Evolutionary conservation across 768 basidiomycete genomes (phyloP).

Genomic region (Clitopilus hobsonii): DNA sequence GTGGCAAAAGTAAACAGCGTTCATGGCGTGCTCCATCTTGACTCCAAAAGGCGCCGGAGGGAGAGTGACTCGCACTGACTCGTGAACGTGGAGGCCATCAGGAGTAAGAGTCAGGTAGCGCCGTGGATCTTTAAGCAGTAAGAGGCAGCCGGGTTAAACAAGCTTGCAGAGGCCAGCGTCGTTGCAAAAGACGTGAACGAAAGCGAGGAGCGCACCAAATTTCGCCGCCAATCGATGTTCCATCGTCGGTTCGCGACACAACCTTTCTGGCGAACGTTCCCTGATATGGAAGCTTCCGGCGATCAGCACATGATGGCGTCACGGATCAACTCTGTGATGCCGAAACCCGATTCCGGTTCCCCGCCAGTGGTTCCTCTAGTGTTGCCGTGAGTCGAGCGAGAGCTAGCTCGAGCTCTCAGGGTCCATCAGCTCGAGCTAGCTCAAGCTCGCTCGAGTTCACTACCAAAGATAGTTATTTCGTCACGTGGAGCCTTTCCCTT

Average conservation of each 20-base stretch:
- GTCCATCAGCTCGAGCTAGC: too few species aligned
- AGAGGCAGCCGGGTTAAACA: not conserved
- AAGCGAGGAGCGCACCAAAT: not conserved
- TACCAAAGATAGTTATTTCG: too few species aligned
- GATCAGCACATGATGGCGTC: not conserved
- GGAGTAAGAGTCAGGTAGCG: not conserved
- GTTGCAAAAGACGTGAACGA: not conserved
- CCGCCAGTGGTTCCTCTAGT: too few species aligned
- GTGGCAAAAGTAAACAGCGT: not conserved
- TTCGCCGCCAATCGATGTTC: not conserved
- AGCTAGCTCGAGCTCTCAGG: too few species aligned
- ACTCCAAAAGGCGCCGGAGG: not conserved
- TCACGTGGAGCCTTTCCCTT: too few species aligned
- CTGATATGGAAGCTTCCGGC: not conserved
- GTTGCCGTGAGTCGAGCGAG: too few species aligned
- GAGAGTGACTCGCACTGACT: not conserved
- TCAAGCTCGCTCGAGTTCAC: too few species aligned
- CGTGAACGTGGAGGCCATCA: not conserved
- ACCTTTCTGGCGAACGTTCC: not conserved
- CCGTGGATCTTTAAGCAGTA: not conserved
- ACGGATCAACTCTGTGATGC: not conserved
- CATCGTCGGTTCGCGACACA: not conserved
- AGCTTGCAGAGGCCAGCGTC: not conserved
- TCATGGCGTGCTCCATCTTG: not conserved
- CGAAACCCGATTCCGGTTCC: not conserved